Conservation (phyloP, 352 stramenopile genomes). For the Phytopythium oedochilum region DNA sequence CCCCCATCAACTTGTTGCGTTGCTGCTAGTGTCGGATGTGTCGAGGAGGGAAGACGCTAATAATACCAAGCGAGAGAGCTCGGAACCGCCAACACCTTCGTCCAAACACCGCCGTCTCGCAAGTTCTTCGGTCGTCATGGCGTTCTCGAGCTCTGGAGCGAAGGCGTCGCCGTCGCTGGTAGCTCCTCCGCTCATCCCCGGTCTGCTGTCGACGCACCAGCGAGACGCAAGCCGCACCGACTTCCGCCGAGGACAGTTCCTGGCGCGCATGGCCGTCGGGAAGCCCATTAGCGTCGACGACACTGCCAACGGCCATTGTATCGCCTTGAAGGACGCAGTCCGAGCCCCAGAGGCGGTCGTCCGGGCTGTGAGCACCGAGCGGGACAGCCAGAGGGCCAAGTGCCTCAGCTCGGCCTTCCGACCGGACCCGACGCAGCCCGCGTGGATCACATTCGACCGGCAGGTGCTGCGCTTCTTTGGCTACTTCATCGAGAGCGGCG, state of each 20-base stretch:
- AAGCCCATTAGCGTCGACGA: constrained; percentile 24
- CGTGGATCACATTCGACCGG: constrained; percentile 67
- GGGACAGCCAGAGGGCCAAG: constrained; percentile 3
- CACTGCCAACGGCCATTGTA: constrained; percentile 7
- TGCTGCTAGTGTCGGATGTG: background rate
- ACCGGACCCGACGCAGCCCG: constrained; percentile 37
- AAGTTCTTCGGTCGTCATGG: background rate
- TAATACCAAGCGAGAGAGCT: background rate
- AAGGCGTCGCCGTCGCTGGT: background rate
- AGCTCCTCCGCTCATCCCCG: constrained; percentile 40
- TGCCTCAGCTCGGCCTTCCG: constrained; percentile 36
- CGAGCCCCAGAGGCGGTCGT: background rate
- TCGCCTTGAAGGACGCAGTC: constrained; percentile 5
- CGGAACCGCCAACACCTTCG: background rate
- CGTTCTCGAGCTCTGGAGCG: background rate
- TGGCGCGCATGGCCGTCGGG: constrained; percentile 59
- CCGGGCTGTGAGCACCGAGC: background rate
- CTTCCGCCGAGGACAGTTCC: constrained; percentile 56
- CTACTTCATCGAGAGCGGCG: constrained; percentile 64
- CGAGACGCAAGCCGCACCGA: constrained; percentile 34
- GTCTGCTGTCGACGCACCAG: constrained; percentile 46
- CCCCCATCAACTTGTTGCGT: background rate
- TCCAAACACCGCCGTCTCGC: too few species aligned
- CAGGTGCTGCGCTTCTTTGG: constrained; percentile 90
- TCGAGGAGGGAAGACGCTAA: too few species aligned